Evolutionary conservation across 331 rosid species (phyloP).

Genomic region (Acacia concinna): DNA sequence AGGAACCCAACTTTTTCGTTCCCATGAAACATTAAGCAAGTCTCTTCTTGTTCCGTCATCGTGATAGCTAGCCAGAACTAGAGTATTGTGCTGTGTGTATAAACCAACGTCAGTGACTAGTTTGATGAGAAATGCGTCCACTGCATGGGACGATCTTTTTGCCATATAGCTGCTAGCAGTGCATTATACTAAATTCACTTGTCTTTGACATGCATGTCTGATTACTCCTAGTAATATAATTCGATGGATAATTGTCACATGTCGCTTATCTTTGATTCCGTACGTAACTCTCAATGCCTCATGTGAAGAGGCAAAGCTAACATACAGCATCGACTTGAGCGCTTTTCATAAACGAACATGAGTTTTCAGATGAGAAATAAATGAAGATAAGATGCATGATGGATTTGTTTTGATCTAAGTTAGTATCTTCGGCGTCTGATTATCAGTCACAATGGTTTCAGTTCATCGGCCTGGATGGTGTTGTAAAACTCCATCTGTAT

Average conservation of each 20-base stretch:
- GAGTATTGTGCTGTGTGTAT: constrained; percentile 18
- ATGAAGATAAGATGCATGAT: too few species aligned
- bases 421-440: neutral
- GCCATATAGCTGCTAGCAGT: neutral
- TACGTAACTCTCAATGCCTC: neutral
- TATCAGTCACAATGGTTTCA: neutral
- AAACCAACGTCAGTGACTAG: neutral
- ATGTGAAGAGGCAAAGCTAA: neutral
- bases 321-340: neutral
- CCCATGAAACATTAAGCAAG: neutral
- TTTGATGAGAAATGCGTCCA: neutral
- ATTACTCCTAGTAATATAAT: too few species aligned
- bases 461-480: neutral
- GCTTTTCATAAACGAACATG: neutral
- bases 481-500: neutral
- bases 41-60: neutral
- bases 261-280: neutral
- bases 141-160: constrained; percentile 17
- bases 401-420: neutral
- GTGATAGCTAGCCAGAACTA: neutral
- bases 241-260: constrained; percentile 13
- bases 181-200: neutral
- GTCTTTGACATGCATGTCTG: neutral
- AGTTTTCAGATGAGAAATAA: neutral
- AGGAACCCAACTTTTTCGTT: constrained; percentile 14